Evolutionary conservation across 345 rosid genomes (phyloP), one percentile per base, ranked within the genome.

Genomic region (Gossypioides kirkii): DNA sequence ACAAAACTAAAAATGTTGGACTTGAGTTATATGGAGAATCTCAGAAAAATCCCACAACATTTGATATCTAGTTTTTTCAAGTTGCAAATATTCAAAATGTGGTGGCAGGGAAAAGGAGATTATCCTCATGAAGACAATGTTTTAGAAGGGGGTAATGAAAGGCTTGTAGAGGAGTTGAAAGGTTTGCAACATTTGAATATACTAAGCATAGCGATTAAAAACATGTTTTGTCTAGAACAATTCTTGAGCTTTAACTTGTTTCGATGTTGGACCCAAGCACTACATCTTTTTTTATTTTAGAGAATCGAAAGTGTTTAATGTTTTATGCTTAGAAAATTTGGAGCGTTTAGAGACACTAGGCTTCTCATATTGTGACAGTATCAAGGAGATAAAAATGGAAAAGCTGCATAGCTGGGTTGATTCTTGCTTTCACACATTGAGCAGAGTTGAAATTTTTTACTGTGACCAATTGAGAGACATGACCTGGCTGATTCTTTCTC

Each of bases 401-500:
- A 56, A 23, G 17, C 16, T 17, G 55, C 8, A 50, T 14, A 16
- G 2, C n/a, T 0, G 0, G 50, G 5, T 12, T 3, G n/a, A n/a
- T n/a, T 22, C 17, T 3, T 0, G 3, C 22, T 52, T 52, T 6
- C 55, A 1, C 8, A 52, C 9, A 4, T 8, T 49, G 54, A 17
- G 18, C 0, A 0, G 0, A 0, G 22, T 52, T 6, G 0, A 0
- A 5, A 1, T 0, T 6, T 0, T 0, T 32, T 0, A 7, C 0
- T 58, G 3, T 12, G 0, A 11, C 36, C 12, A 25, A 25, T 25
- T 58, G 38, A 25, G 56, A 8, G 62, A 58, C 17, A 8, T n/a
- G 0, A 18, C 52, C 9, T 18, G 26, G 52, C 28, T 38, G 6
- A 10, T 38, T 18, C 26, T 18, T 41, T 50, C 26, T 20, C 82